These are phyloP conservation scores for Nakazawaea laoshanensis DNA, from an alignment of 805 yeast species.

Conservation along the genomic window DNA sequence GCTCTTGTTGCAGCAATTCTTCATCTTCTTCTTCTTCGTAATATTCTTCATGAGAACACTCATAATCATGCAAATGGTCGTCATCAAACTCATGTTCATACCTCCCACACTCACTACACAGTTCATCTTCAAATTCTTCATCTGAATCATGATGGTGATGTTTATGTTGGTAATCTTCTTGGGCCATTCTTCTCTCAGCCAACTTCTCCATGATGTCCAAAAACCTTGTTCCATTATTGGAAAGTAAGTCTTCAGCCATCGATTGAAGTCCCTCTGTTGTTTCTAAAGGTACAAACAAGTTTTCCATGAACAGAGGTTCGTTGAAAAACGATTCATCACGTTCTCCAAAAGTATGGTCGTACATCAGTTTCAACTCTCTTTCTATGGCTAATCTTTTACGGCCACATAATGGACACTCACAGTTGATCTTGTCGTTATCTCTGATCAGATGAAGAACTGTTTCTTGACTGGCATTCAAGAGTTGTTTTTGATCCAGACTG, in stretches of 20 bases:
- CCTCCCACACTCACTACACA: constrained; percentile 21
- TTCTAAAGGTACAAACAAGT: constrained; percentile 12
- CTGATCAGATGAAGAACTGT: constrained; percentile 59
- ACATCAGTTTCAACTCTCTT: constrained; percentile 66
- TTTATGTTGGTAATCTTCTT: constrained; percentile 19
- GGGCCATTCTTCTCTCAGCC: constrained; percentile 41
- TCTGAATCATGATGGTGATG: constrained; percentile 18
- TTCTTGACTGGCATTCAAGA: constrained; percentile 60
- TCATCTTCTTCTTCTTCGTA: constrained; percentile 16
- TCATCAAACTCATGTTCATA: constrained; percentile 20
- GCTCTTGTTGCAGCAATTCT: constrained; percentile 11
- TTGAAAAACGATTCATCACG: too few relatives aligned
- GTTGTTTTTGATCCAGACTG: constrained; percentile 48
- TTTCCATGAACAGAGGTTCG: too few relatives aligned
- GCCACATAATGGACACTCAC: constrained; percentile 76
- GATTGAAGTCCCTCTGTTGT: constrained; percentile 41
- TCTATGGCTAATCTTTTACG: constrained; percentile 64
- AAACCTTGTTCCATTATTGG: constrained; percentile 70
- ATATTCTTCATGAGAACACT: constrained; percentile 19
- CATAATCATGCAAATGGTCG: constrained; percentile 19
- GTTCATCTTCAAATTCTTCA: constrained; percentile 20
- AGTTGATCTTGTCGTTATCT: constrained; percentile 46
- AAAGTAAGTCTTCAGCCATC: constrained; percentile 73
- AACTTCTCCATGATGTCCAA: constrained; percentile 73
- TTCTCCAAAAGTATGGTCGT: constrained; percentile 62